Base-by-base conservation (phyloP, 2,329 filamentous ascomycete species). In the Erysiphe pulchra region DNA sequence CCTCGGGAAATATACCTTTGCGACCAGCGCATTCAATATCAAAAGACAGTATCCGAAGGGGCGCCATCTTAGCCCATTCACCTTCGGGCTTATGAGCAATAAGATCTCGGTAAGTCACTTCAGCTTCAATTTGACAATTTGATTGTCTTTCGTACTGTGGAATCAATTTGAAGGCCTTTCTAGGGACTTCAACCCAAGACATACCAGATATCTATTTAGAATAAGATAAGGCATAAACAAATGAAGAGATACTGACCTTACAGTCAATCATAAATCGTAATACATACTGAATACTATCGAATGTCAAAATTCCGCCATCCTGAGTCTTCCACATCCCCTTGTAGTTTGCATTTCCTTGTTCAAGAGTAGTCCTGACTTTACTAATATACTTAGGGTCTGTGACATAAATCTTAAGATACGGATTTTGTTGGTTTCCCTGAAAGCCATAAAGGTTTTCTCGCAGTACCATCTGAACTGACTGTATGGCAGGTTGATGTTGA, bases 11-110 rank as follows among this genome's bases (percentile, higher is more conserved):
- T 57, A 98, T 80, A 52, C 90, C 90, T 63, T 98, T 95, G 54
- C 92, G 80, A 45, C 90, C 90, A 54, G 90, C 90, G 61, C 90
- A 98, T 62, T 98, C 90, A 54, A 98, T 98, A 72, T 98, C 90
- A 57, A 98, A 95, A 4, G 90, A 95, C 41, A 98, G 63, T 42
- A 93, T 80, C 49, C 90, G 77, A 3, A 98, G 67, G 0, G 90
- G 90, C 0, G 92, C 90, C 77, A 95, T 94, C 63, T 94, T 98
- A 28, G 84, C 83, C 85, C 87, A 98, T 58, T 95, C 86, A 16
- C 86, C 87, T 52, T 90, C 80, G 2, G 86, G 76, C 43, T 81
- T 75, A 60, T 95, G 87, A 10, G 90, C 77, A 50, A 94, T 76
- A 9, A 98, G 66, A 55, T 95, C 77, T 48, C 68, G 66, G 56